Conservation (phyloP, 495 filamentous ascomycete genomes). For the Penicillium mononematosum region DNA sequence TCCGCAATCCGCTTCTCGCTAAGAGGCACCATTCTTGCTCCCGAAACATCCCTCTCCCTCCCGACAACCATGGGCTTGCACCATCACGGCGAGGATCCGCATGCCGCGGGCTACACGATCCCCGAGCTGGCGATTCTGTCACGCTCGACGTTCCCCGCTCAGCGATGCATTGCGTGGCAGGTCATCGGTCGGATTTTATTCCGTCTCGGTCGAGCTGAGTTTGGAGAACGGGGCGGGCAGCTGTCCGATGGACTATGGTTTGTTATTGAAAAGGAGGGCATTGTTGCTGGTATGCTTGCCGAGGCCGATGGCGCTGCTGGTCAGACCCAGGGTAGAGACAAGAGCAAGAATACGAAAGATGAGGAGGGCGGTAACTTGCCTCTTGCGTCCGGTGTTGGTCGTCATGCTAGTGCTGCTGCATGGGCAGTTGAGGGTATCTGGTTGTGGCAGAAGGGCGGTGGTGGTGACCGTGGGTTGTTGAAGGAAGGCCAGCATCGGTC, state of each 20-base stretch:
- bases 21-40: conserved; percentile 71
- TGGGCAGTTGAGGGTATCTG: conserved; percentile 91
- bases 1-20: conserved; percentile 88
- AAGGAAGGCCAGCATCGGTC: conserved; percentile 39
- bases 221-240: conserved; percentile 60
- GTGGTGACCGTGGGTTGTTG: conserved; percentile 46
- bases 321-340: conserved; percentile 9
- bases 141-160: conserved; percentile 76
- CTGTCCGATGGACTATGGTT: conserved; percentile 67
- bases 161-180: conserved; percentile 90
- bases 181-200: conserved; percentile 84
- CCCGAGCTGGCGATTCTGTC: conserved; percentile 81
- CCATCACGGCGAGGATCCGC: conserved; percentile 90
- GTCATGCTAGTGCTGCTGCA: conserved; percentile 64
- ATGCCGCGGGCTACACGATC: conserved; percentile 92
- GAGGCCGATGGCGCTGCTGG: conserved; percentile 54
- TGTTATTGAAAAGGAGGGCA: conserved; percentile 71
- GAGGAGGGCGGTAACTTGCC: conserved; percentile 11
- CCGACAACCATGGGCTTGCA: conserved; percentile 78
- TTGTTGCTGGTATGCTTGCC: conserved; percentile 68
- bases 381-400: conserved; percentile 37
- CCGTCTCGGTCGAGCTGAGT: conserved; percentile 75
- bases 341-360: conserved; percentile 22
- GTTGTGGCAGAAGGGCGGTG: conserved; percentile 83
- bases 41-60: conserved; percentile 66